Percentiles rank a stretch among this genome's conserved stretches.
Evolutionary conservation across 1,284 basidiomycete species (phyloP).

Genomic region (Veloboletus limbatus): DNA sequence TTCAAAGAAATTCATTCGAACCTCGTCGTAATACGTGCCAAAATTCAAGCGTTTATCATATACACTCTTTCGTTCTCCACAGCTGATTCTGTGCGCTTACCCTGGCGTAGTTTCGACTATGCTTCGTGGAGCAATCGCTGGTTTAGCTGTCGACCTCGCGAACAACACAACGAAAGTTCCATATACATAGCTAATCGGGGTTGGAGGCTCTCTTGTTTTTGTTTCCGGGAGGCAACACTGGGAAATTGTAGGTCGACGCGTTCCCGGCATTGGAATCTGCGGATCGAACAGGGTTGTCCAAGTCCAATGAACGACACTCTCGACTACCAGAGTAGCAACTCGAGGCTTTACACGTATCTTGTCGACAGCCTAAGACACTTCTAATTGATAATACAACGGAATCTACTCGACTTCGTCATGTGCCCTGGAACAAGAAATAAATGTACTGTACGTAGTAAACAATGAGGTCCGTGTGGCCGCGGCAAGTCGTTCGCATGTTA

Average conservation of each 20-base stretch:
- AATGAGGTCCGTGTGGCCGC: conserved; percentile 2
- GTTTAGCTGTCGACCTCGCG: conserved; percentile 53
- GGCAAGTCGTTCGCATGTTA: background rate
- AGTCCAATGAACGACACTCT: conserved; percentile 37
- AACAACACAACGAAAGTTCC: conserved; percentile 82
- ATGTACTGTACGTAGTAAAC: conserved; percentile 6
- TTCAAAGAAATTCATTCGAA: conserved; percentile 59
- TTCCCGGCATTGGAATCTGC: background rate
- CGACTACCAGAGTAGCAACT: conserved; percentile 30
- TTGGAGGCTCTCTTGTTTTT: conserved; percentile 70
- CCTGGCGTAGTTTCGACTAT: conserved; percentile 62
- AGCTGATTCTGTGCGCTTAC: background rate
- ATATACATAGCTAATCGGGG: conserved; percentile 70
- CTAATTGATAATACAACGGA: background rate
- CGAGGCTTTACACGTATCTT: background rate
- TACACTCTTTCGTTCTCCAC: conserved; percentile 34
- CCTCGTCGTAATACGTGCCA: conserved; percentile 75
- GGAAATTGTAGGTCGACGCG: conserved; percentile 65
- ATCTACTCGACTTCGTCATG: background rate
- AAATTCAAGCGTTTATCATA: conserved; percentile 83
- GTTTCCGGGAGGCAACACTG: conserved; percentile 78
- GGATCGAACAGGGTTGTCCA: conserved; percentile 44
- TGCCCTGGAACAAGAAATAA: conserved; percentile 13
- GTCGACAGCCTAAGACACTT: background rate
- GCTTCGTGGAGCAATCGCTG: conserved; percentile 47